Evolutionary conservation across 1,284 basidiomycete species (phyloP), one percentile per base, ranked within the genome.

Genomic region (Malassezia psittaci): DNA sequence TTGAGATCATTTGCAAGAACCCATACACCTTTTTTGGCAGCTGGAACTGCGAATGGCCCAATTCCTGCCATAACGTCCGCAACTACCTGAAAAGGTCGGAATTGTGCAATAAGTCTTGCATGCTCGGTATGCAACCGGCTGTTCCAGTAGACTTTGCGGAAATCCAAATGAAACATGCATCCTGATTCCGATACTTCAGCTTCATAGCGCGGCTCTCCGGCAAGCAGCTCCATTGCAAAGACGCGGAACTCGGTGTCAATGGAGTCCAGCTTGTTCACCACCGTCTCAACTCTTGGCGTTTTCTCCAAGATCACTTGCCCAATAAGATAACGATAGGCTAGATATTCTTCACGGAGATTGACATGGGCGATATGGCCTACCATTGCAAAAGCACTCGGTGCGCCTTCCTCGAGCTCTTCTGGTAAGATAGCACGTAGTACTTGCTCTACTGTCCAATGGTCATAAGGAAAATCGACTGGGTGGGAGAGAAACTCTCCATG

Each of bases 11-110:
- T 98, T 15, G 87, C 90, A 33, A 91, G 77, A 0, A 98, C 87
- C 62, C 65, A 68, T 18, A 54, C 51, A 0, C 88, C 87, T 65
- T 87, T 88, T 77, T 85, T 91, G 0, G 85, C 91, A 0, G 90
- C 87, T 1, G 94, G 94, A 9, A 98, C 77, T 1, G 88, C 87
- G 74, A 99, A 99, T 0, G 94, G 94, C 0, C 94, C 94, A 0
- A 99, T 91, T 12, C 94, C 94, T 1, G 94, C 94, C 77, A 98
- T 94, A 19, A 88, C 90, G 75, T 99, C 94, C 0, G 84, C 88
- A 16, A 96, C 65, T 16, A 83, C 83, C 52, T 90, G 85, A 34
- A 61, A 62, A 1, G 67, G 62, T 16, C 82, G 79, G 75, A 96
- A 79, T 43, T 72, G 86, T 16, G 80, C 74, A 38, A 96, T 84